Evolutionary conservation across 352 stramenopile genomes (phyloP).

Genomic region (Plasmopara muralis): DNA sequence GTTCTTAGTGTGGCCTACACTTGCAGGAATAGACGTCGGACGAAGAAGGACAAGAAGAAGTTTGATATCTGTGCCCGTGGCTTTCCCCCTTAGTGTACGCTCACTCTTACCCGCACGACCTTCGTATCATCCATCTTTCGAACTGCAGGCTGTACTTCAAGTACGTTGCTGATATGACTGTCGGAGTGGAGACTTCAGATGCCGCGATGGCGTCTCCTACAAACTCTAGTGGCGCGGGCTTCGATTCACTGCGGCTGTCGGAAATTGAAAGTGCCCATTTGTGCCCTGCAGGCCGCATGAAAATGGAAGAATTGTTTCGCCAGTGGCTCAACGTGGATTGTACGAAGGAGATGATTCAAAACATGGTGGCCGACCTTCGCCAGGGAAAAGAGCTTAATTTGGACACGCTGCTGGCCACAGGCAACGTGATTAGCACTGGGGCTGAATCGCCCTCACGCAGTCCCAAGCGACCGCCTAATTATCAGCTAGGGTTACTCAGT

Average conservation of each 20-base stretch:
- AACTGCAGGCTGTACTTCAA: neutral
- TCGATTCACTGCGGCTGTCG: slow-evolving; percentile 59
- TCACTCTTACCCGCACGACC: neutral
- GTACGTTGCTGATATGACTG: slow-evolving; percentile 22
- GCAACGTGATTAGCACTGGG: slow-evolving; percentile 12
- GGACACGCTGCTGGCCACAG: slow-evolving; percentile 26
- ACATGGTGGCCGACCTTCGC: slow-evolving; percentile 71
- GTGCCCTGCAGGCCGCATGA: slow-evolving; percentile 72
- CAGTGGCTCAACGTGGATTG: slow-evolving; percentile 84
- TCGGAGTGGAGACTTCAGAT: slow-evolving; percentile 51
- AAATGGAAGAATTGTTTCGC: slow-evolving; percentile 85
- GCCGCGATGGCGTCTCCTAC: slow-evolving; percentile 54
- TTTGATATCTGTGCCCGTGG: slow-evolving; percentile 4
- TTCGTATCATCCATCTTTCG: slow-evolving; percentile 1
- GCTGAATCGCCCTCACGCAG: slow-evolving; percentile 59
- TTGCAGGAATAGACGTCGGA: slow-evolving; percentile 14
- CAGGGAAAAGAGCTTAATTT: slow-evolving; percentile 60
- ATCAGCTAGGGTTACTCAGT: slow-evolving; percentile 44
- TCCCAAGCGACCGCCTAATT: slow-evolving; percentile 75
- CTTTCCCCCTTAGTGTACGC: slow-evolving; percentile 1
- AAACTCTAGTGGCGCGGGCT: slow-evolving; percentile 28
- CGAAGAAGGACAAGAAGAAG: slow-evolving; percentile 23
- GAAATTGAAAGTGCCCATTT: slow-evolving; percentile 78
- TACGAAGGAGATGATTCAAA: slow-evolving; percentile 82
- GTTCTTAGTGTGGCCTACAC: slow-evolving; percentile 6